Percentiles rank a stretch among this genome's conserved stretches.
These are phyloP conservation scores for Boechera divaricarpa DNA, from an alignment of 345 rosid genomes.

Conservation along the genomic window DNA sequence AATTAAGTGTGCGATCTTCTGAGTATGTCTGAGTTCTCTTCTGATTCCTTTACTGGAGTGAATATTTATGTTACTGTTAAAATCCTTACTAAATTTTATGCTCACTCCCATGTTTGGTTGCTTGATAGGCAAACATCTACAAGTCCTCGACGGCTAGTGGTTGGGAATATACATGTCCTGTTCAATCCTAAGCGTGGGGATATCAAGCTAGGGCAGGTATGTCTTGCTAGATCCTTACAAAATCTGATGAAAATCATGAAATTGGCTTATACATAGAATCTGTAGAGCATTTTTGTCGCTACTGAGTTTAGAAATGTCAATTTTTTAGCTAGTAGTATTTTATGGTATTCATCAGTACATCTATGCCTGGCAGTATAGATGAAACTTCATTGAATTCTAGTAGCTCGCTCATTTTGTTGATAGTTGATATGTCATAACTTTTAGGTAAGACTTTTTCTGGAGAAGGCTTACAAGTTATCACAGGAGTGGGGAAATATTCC, in stretches of 20 bases:
- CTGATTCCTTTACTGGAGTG: slow-evolving; percentile 8
- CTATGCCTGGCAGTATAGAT: slow-evolving; percentile 8
- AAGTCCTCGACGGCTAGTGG: slow-evolving; percentile 58
- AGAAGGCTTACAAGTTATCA: slow-evolving; percentile 75
- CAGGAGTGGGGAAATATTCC: slow-evolving; percentile 82
- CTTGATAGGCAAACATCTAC: slow-evolving; percentile 46
- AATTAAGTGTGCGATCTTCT: slow-evolving; percentile 37
- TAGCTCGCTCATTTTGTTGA: slow-evolving; percentile 12
- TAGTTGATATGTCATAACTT: slow-evolving; percentile 26
- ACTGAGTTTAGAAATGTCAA: neutral
- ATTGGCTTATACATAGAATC: slow-evolving; percentile 16
- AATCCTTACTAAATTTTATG: slow-evolving; percentile 8
- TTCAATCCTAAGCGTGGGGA: slow-evolving; percentile 92
- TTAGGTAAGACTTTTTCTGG: slow-evolving; percentile 78
- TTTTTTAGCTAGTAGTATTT: neutral
- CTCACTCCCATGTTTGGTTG: slow-evolving; percentile 5
- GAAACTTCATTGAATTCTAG: slow-evolving; percentile 16
- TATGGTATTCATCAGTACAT: slow-evolving; percentile 22
- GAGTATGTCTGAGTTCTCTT: slow-evolving; percentile 46
- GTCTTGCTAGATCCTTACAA: slow-evolving; percentile 20
- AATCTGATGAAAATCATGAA: neutral
- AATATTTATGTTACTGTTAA: slow-evolving; percentile 1
- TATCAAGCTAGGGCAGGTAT: slow-evolving; percentile 88
- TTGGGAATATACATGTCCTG: slow-evolving; percentile 80
- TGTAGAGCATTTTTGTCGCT: slow-evolving; percentile 6